Base-by-base conservation (phyloP, 2,329 filamentous ascomycete species). In the Beauveria caledonica region DNA sequence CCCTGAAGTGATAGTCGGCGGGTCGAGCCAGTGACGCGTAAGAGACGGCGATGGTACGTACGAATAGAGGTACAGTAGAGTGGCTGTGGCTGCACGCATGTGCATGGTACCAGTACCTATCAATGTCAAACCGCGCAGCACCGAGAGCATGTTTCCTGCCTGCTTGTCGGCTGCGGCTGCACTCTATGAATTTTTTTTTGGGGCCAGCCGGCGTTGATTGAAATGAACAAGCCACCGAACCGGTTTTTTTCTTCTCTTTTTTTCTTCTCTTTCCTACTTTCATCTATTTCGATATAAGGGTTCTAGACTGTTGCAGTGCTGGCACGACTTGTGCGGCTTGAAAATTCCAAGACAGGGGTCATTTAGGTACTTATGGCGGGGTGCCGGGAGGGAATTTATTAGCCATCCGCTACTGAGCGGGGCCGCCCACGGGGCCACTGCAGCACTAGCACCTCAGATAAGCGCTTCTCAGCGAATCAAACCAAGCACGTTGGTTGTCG, bases 381-480 rank as follows among this genome's bases (percentile, higher is more conserved):
- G 46, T 48, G 25, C 17, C 54, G 50, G 45, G 55, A 36, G 21
- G 13, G 46, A 9, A 42, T 9, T 21, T 15, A 23, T 21, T 15
- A 52, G 17, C 46, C 13, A 25, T 40, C 25, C 39, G 52, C 36
- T 29, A 48, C 33, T 36, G 11, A 36, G 27, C 40, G 52, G 52
- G 52, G 23, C 42, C 19, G 15, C 54, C 29, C 54, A 57, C 27
- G 25, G 29, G 15, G 45, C 21, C 5, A 55, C 25, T 50, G 25
- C 17, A 50, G 46, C 46, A 44, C 52, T 23, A 36, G 19, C 21
- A 17, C 39, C 29, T 21, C 19, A 53, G 17, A 15, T 39, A 53
- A 56, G 6, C 36, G n/a, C 17, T n/a, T 39, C 13, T 44, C 21
- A 36, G 40, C 58, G 58, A 60, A 60, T 60, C 58, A 60, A 49